Percentiles rank a stretch among this genome's conserved stretches.
These are phyloP conservation scores for Collybiopsis luxurians DNA, from an alignment of 768 basidiomycete genomes.

Conservation along the genomic window DNA sequence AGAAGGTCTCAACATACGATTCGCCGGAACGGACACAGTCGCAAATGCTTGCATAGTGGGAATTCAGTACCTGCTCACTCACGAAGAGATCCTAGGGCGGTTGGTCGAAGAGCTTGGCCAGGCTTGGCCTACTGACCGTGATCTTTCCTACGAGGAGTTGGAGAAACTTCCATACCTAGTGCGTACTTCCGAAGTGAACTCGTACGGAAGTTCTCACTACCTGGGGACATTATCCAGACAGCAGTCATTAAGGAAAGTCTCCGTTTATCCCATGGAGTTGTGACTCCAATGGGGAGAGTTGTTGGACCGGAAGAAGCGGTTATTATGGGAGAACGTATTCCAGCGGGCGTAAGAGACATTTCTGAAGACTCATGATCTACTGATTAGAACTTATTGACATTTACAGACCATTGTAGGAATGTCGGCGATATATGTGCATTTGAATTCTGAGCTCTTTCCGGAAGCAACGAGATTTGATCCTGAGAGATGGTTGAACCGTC, in stretches of 20 bases:
- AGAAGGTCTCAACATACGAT: slow-evolving; percentile 12
- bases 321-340: slow-evolving; percentile 17
- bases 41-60: slow-evolving; percentile 14
- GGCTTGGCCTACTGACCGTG: slow-evolving; percentile 20
- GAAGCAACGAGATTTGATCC: slow-evolving; percentile 19
- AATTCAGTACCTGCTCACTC: slow-evolving; percentile 9
- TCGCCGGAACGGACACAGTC: slow-evolving; percentile 22
- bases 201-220: not conserved
- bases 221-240: slow-evolving; percentile 9
- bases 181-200: not conserved
- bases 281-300: slow-evolving; percentile 15
- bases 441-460: slow-evolving; percentile 18
- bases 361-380: not conserved
- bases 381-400: no score
- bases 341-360: slow-evolving; percentile 20
- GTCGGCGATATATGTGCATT: slow-evolving; percentile 17
- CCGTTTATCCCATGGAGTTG: slow-evolving; percentile 18
- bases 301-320: slow-evolving; percentile 17
- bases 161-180: slow-evolving; percentile 27
- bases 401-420: slow-evolving; percentile 22
- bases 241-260: slow-evolving; percentile 25
- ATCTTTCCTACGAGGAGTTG: slow-evolving; percentile 16
- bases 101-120: slow-evolving; percentile 18
- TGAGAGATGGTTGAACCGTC: slow-evolving; percentile 20
- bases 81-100: slow-evolving; percentile 3